Base-by-base conservation (phyloP, 768 basidiomycete species). In the Hydnomerulius pinastri region DNA sequence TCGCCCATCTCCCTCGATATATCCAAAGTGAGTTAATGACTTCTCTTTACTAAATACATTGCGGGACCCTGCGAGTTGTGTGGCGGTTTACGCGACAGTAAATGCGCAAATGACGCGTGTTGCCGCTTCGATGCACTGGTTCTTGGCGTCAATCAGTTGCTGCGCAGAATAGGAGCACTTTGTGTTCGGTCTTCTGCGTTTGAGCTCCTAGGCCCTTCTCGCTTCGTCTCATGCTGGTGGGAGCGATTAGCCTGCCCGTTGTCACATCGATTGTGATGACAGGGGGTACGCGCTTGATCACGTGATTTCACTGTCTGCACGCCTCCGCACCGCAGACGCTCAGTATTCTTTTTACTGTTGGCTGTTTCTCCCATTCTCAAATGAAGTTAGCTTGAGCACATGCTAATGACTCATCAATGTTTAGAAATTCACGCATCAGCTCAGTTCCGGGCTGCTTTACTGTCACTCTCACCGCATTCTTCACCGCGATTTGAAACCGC, bases 401-500 rank as follows among this genome's bases (percentile, higher is more conserved):
- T 23, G 27, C 18, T 54, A n/a, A n/a, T n/a, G 30, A 59, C 60
- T 60, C 20, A 61, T 56, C 32, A 21, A 9, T 24, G 18, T 21
- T 20, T 70, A 98, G 96, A 94, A 92, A 90, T 97, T 98, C 75
- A 93, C 93, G 44, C 85, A 88, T 65, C 96, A 99, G 68, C 81
- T 99, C 54, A 85, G 84, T 57, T 87, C 89, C 43, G 97, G 97
- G 5, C 77, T 99, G 21, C 79, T 93, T 55, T 97, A 93, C 71
- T 95, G 95, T 70, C 96, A 98, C 65, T 86, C 94, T 6, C 93
- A 95, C 61, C 84, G 95, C 20, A 93, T 98, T 59, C 81, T 98
- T n/a, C 95, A 98, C 64, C 86, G 96, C 42, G 96, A 98, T 70
- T 78, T 98, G 58, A 98, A 96, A 70, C 93, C 93, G 1, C 95